Evolutionary conservation across 1,139 yeast genomes (phyloP).

Genomic region (Meyerozyma athensensis): DNA sequence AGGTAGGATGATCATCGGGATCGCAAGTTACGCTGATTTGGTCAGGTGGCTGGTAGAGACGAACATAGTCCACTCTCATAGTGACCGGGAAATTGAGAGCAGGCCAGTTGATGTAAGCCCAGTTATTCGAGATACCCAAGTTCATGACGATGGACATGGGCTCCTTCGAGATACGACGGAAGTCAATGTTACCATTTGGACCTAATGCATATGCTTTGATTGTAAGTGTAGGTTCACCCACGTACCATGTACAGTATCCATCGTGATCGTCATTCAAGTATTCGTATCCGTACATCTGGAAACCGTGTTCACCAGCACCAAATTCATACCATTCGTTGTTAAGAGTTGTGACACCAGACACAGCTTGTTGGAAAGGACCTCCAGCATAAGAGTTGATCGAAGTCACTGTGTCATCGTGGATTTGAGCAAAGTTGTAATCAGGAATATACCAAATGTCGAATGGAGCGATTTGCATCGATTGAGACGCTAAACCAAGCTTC

Average conservation of each 20-base stretch:
- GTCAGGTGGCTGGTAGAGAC: slow-evolving; percentile 25
- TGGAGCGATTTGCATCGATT: slow-evolving; percentile 28
- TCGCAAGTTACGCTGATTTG: slow-evolving; percentile 21
- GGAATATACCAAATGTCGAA: slow-evolving; percentile 29
- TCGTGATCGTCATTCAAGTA: slow-evolving; percentile 18
- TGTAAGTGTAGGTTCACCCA: slow-evolving; percentile 23
- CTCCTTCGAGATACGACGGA: slow-evolving; percentile 23
- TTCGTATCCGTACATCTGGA: slow-evolving; percentile 24
- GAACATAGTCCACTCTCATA: slow-evolving; percentile 22
- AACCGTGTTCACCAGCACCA: slow-evolving; percentile 17
- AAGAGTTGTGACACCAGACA: slow-evolving; percentile 22
- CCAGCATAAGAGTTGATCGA: slow-evolving; percentile 28
- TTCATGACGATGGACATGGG: slow-evolving; percentile 27
- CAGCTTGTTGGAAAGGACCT: slow-evolving; percentile 29
- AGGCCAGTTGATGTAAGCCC: slow-evolving; percentile 31
- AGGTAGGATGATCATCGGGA: slow-evolving; percentile 23
- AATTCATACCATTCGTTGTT: slow-evolving; percentile 24
- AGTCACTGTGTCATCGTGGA: slow-evolving; percentile 19
- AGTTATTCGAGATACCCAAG: slow-evolving; percentile 25
- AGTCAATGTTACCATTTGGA: slow-evolving; percentile 26
- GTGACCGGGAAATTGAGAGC: slow-evolving; percentile 21
- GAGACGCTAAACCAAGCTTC: slow-evolving; percentile 23
- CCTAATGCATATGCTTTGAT: slow-evolving; percentile 20
- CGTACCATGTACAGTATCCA: slow-evolving; percentile 27
- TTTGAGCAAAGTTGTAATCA: slow-evolving; percentile 21